Base-by-base conservation (phyloP, 257 asterid species). In the Primulina tabacum region DNA sequence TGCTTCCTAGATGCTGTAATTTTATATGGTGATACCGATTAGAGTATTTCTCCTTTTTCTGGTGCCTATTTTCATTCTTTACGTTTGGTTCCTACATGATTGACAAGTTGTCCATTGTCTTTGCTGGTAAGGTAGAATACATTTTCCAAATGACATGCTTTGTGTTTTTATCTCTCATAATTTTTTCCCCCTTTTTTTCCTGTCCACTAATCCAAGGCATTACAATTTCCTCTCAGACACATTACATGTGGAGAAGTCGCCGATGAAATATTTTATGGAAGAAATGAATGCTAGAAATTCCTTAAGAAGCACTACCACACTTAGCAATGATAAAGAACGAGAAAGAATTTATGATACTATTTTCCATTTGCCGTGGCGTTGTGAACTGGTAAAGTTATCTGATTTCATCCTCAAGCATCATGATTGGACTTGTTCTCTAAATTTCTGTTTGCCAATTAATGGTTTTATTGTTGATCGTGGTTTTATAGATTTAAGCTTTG, bases 301-400 rank as follows among this genome's bases (percentile, higher is more conserved):
- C 74, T 82, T 94, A 77, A 83, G 87, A 79, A 88, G 87, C 79
- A 94, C 99, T 62, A 84, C 96, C 74, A 80, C 89, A 71, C 75
- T 74, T 65, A 90, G 95, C 67, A 87, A 87, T 79, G 98, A 91
- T 55, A 88, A 87, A 74, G 98, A 94, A 58, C 89, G 99, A 37
- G 93, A 91, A 76, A 89, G 97, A 75, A 97, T 94, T 62, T 94
- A 94, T 79, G 97, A 94, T 77, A 91, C 98, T 69, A 91, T 94
- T 77, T 91, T 94, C 78, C 95, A 83, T 73, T 79, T 89, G 85
- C 99, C 99, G 50, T 94, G 99, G 99, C 88, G 99, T 73, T 88
- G 96, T 77, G 99, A 94, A 84, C 90, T 91, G 95, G 99, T 94
- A 85, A 81, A 73, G 67, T 77, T 81, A 34, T 63, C 73, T 62